Evolutionary conservation across 2,329 filamentous ascomycete genomes (phyloP).

Genomic region (Hypoxylon sp.): DNA sequence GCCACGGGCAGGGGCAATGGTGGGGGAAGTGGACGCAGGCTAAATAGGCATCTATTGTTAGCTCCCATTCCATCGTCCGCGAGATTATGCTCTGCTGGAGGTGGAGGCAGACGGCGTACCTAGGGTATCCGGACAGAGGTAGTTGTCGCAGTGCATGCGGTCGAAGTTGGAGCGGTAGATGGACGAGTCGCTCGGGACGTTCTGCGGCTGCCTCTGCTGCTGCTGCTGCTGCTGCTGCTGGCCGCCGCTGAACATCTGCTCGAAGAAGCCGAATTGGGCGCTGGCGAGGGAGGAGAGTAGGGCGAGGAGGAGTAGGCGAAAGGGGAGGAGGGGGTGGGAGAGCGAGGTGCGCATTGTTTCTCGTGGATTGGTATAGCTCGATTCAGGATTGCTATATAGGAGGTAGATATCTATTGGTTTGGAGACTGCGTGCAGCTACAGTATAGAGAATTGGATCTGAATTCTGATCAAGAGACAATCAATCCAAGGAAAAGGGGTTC

Average conservation of each 20-base stretch:
- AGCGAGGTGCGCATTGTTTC: constrained; percentile 50
- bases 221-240: constrained; percentile 58
- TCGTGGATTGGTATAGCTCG: neutral
- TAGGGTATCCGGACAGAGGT: constrained; percentile 93
- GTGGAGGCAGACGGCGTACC: constrained; percentile 49
- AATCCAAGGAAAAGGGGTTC: neutral
- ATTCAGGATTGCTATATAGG: neutral
- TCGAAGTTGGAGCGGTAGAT: constrained; percentile 70
- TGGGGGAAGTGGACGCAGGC: constrained; percentile 97
- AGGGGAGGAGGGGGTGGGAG: constrained; percentile 51
- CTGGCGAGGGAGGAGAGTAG: constrained; percentile 69
- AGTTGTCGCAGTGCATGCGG: constrained; percentile 87
- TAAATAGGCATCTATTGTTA: constrained; percentile 39
- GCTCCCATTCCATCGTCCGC: neutral
- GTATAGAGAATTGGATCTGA: neutral
- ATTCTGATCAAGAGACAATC: neutral
- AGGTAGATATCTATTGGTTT: neutral
- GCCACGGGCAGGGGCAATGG: constrained; percentile 93
- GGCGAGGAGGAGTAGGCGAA: constrained; percentile 64
- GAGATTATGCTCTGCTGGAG: neutral
- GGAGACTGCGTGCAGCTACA: neutral
- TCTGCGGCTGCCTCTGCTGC: constrained; percentile 75
- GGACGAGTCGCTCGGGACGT: constrained; percentile 84
- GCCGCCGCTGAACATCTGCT: constrained; percentile 89
- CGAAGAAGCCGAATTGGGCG: constrained; percentile 97